A percentile compares a stretch with the other conserved stretches of the same genome.
Conservation (phyloP, 2,329 filamentous ascomycete genomes). For the Colletotrichum camelliae region DNA sequence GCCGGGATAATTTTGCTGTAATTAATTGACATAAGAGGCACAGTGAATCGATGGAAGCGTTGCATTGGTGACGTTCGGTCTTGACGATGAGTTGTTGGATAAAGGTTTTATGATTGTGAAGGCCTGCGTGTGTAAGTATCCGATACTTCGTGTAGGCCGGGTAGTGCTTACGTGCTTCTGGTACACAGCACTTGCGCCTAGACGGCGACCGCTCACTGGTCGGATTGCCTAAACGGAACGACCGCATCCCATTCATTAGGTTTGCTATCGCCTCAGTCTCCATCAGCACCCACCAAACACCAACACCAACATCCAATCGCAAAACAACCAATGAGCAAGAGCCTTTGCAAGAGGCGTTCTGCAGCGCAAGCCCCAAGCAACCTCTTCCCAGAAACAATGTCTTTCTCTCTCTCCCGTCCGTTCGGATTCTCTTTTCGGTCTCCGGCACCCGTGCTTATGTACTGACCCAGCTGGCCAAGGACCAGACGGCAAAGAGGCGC, state of each 20-base stretch:
- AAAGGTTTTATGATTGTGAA: neutral
- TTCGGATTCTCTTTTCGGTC: neutral
- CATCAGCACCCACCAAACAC: neutral
- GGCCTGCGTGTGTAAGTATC: neutral
- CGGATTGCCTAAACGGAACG: neutral
- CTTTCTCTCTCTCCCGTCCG: neutral
- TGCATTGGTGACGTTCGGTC: neutral
- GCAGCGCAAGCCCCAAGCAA: neutral
- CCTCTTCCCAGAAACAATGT: neutral
- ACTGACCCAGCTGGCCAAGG: neutral
- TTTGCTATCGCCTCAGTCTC: neutral
- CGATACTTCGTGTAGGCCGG: neutral
- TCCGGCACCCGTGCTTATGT: neutral
- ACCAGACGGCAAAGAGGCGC: neutral
- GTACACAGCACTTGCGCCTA: neutral
- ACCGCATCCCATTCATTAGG: too few relatives aligned
- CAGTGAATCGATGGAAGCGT: neutral
- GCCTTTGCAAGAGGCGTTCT: neutral
- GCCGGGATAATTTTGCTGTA: rapidly evolving
- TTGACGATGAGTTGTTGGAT: neutral
- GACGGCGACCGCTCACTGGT: neutral
- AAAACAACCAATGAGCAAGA: constrained; percentile 2
- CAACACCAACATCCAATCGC: neutral
- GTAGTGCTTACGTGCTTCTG: neutral
- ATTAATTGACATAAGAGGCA: too few relatives aligned